Percentiles rank a stretch among this genome's conserved stretches.
Conservation (phyloP, 129 eudicot genomes). For the Pseudognaphalium luteoalbum region DNA sequence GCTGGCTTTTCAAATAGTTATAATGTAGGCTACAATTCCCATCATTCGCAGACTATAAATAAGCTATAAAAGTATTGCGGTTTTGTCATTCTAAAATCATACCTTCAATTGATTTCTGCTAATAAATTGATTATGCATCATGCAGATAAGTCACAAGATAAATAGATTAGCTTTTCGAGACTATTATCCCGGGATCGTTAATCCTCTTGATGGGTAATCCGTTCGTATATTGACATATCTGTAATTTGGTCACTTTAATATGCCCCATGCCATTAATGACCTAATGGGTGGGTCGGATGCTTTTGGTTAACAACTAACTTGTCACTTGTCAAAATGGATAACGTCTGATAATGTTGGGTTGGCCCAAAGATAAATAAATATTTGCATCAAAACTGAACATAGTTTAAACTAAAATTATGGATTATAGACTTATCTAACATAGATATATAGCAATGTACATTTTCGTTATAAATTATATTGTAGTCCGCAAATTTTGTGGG, state of each 20-base stretch:
- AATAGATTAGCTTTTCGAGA: constrained; percentile 85
- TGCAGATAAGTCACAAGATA: constrained; percentile 92
- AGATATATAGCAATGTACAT: too few relatives aligned
- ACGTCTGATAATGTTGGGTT: not conserved
- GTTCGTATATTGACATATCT: constrained; percentile 9
- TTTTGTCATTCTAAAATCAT: not conserved
- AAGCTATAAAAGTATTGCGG: not conserved
- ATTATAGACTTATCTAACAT: too few relatives aligned
- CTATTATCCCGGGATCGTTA: constrained; percentile 76
- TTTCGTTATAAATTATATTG: too few relatives aligned
- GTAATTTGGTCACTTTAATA: not conserved
- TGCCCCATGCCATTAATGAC: not conserved
- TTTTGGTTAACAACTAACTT: not conserved
- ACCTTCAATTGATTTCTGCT: not conserved
- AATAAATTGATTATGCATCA: constrained; percentile 18
- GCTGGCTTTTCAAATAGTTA: constrained; percentile 59
- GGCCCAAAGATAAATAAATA: not conserved
- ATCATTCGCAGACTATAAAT: not conserved
- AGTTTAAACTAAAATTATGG: too few relatives aligned
- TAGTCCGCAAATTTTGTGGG: too few relatives aligned
- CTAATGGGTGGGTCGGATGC: not conserved
- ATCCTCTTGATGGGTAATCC: constrained; percentile 92
- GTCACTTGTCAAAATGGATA: too few relatives aligned
- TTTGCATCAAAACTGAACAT: too few relatives aligned
- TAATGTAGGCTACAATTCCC: constrained; percentile 52